phyloP scores from a whole-genome alignment of 1,139 yeast genomes.

The Scheffersomyces segobiensis region DNA sequence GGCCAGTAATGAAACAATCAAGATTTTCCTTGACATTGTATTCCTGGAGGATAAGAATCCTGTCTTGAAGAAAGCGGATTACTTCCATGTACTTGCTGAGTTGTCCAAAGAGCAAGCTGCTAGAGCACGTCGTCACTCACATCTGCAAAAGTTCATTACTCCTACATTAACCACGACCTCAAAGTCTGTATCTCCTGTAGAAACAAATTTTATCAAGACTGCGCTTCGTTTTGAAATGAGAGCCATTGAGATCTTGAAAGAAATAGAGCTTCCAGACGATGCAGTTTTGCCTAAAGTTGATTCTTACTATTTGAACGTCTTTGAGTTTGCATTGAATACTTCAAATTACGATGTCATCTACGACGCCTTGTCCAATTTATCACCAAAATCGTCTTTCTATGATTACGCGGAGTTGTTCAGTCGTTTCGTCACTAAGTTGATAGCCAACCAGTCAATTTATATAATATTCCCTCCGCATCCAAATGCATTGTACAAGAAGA shows the following conservation, averaged over 20 bases:
- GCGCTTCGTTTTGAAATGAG: slow-evolving; percentile 34
- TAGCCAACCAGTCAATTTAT: slow-evolving; percentile 20
- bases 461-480: slow-evolving; percentile 24
- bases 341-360: slow-evolving; percentile 26
- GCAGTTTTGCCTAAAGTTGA: slow-evolving; percentile 5
- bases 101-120: slow-evolving; percentile 24
- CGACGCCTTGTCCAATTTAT: slow-evolving; percentile 26
- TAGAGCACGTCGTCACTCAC: slow-evolving; percentile 4
- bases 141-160: slow-evolving; percentile 5
- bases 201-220: slow-evolving; percentile 19
- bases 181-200: slow-evolving; percentile 8
- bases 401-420: slow-evolving; percentile 15
- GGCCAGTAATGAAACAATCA: slow-evolving; percentile 15
- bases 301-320: slow-evolving; percentile 29
- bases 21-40: slow-evolving; percentile 22
- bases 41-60: slow-evolving; percentile 12
- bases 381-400: slow-evolving; percentile 5
- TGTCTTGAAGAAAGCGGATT: slow-evolving; percentile 24
- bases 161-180: slow-evolving; percentile 6
- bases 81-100: slow-evolving; percentile 37
- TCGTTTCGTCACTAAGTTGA: slow-evolving; percentile 27
- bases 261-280: not conserved
- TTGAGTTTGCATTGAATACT: slow-evolving; percentile 30
- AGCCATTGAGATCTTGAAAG: slow-evolving; percentile 28
- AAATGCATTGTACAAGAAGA: slow-evolving; percentile 21